phyloP scores from a whole-genome alignment of 768 basidiomycete species.

The Lactarius sp. region DNA sequence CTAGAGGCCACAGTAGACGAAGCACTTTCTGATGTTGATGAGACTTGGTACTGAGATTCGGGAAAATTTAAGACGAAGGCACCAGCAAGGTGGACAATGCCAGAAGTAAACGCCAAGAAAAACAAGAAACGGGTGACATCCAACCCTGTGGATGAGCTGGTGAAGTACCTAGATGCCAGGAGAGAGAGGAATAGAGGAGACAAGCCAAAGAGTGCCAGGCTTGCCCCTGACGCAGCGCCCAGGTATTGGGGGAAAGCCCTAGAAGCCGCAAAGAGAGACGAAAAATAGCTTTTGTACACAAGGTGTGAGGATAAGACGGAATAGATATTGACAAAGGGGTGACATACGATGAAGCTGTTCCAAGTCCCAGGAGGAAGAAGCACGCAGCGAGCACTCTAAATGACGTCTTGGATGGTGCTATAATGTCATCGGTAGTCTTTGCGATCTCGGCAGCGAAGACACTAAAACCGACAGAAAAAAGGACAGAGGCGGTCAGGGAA shows the following conservation, averaged over 20 bases:
- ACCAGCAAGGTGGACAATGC: conserved; percentile 50
- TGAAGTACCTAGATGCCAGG: conserved; percentile 60
- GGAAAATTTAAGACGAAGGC: conserved; percentile 40
- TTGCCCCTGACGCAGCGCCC: conserved; percentile 60
- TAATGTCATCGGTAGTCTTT: conserved; percentile 38
- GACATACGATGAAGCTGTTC: conserved; percentile 67
- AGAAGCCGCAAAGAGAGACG: conserved; percentile 69
- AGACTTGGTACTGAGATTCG: conserved; percentile 1
- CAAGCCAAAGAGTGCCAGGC: conserved; percentile 73
- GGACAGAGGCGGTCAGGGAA: conserved; percentile 54
- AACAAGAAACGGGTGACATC: conserved; percentile 47
- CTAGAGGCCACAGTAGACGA: conserved; percentile 23
- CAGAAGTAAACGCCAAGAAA: conserved; percentile 54
- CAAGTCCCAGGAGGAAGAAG: conserved; percentile 63
- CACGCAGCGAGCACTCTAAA: conserved; percentile 50
- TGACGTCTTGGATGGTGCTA: conserved; percentile 38
- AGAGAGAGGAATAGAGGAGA: conserved; percentile 71
- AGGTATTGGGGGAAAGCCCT: conserved; percentile 61
- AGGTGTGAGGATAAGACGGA: background rate
- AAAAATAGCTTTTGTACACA: conserved; percentile 45
- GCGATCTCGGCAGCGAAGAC: conserved; percentile 57
- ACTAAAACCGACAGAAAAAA: conserved; percentile 59
- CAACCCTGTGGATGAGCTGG: conserved; percentile 39
- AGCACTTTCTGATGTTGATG: conserved; percentile 12
- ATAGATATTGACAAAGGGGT: background rate